Evolutionary conservation across 768 basidiomycete species (phyloP).

Genomic region (Kwoniella sp.): DNA sequence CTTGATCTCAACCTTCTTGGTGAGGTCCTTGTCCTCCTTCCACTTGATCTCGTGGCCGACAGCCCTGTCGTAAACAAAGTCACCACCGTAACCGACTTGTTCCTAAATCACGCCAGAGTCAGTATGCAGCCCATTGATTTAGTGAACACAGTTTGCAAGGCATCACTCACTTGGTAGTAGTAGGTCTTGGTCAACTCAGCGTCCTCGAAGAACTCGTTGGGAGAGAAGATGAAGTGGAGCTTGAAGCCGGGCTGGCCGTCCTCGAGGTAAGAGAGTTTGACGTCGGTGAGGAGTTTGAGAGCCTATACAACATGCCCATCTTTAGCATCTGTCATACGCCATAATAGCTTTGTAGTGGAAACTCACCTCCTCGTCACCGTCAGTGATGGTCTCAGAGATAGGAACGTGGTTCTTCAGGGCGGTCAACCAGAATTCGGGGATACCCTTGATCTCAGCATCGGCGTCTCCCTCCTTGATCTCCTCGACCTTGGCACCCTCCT

Average conservation of each 20-base stretch:
- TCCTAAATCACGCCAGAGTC: slow-evolving; percentile 55
- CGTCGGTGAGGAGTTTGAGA: slow-evolving; percentile 77
- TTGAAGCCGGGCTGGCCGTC: slow-evolving; percentile 73
- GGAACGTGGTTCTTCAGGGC: slow-evolving; percentile 88
- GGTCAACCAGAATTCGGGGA: slow-evolving; percentile 98
- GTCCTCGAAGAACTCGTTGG: slow-evolving; percentile 88
- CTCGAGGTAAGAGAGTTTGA: slow-evolving; percentile 74
- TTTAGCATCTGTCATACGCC: not conserved
- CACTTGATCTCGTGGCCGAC: slow-evolving; percentile 90
- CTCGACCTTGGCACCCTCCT: slow-evolving; percentile 55
- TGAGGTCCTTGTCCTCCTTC: slow-evolving; percentile 98
- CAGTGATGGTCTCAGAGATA: slow-evolving; percentile 84
- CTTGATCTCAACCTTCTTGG: slow-evolving; percentile 96
- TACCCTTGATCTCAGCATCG: slow-evolving; percentile 59
- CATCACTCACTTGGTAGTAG: slow-evolving; percentile 63
- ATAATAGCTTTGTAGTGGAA: too few relatives aligned
- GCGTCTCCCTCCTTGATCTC: slow-evolving; percentile 50
- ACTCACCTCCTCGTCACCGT: slow-evolving; percentile 70
- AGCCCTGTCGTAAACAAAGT: slow-evolving; percentile 94
- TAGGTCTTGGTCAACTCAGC: slow-evolving; percentile 86
- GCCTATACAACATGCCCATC: slow-evolving; percentile 59
- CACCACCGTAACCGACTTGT: slow-evolving; percentile 91
- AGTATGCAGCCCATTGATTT: too few relatives aligned
- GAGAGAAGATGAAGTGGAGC: slow-evolving; percentile 75
- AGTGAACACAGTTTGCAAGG: too few relatives aligned